These are phyloP conservation scores for Fusarium protoensiforme DNA, from an alignment of 2,329 filamentous ascomycete genomes.

Conservation along the genomic window DNA sequence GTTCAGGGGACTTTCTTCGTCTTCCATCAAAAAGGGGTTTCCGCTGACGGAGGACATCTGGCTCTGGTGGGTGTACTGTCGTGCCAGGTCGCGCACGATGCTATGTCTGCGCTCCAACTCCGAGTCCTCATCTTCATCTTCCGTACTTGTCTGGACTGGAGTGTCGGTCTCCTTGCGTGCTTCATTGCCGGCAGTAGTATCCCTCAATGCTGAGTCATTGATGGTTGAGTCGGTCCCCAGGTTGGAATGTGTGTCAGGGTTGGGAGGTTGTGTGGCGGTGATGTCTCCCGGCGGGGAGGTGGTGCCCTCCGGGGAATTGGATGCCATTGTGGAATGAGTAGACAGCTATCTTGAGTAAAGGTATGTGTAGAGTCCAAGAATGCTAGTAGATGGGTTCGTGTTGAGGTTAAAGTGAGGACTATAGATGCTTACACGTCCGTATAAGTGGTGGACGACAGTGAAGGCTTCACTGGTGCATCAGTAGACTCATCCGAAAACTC, in stretches of 20 bases:
- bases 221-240: constrained; percentile 3
- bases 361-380: not conserved
- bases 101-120: constrained; percentile 46
- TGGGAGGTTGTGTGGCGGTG: not conserved
- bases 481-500: not conserved
- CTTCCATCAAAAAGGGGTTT: constrained; percentile 41
- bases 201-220: not conserved
- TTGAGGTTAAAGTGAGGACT: not conserved
- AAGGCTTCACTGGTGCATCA: not conserved
- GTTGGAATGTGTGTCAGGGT: not conserved
- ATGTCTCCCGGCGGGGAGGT: not conserved
- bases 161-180: not conserved
- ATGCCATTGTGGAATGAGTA: not conserved
- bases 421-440: not conserved
- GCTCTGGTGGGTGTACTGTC: constrained; percentile 61
- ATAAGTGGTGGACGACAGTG: not conserved
- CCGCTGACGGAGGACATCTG: constrained; percentile 57
- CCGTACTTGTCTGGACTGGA: not conserved
- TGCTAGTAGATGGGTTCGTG: not conserved
- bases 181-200: not conserved
- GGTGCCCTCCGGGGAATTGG: not conserved
- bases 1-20: constrained; percentile 59
- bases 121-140: constrained; percentile 52
- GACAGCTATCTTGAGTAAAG: not conserved
- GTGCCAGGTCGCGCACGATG: constrained; percentile 62